Evolutionary conservation across 176 grass and related monocot genomes (phyloP).

Genomic region (barley (Hordeum vulgare)): MorexV3_pseudomolecules_assembly NC_058519.1:645121805-645122304

Average conservation of each 20-base stretch:
- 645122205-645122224: conserved; percentile 59
- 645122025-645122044: conserved; percentile 83
- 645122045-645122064: conserved; percentile 65
- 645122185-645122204: conserved; percentile 44
- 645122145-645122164: conserved; percentile 61
- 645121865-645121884: not conserved
- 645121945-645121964: conserved; percentile 56
- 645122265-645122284: conserved; percentile 67
- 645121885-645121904: not conserved
- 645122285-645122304: conserved; percentile 44
- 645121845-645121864: conserved; percentile 44
- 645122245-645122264: conserved; percentile 80
- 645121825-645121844: conserved; percentile 60
- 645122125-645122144: conserved; percentile 78
- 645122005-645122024: conserved; percentile 82
- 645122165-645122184: conserved; percentile 35
- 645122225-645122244: conserved; percentile 79
- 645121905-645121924: conserved; percentile 12
- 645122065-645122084: conserved; percentile 67
- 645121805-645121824: conserved; percentile 47
- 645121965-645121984: conserved; percentile 41
- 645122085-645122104: conserved; percentile 60
- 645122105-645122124: conserved; percentile 71
- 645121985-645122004: conserved; percentile 83
- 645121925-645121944: conserved; percentile 11